Conservation (phyloP, 2,329 filamentous ascomycete genomes). For the Penicillium sclerotigenum region DNA sequence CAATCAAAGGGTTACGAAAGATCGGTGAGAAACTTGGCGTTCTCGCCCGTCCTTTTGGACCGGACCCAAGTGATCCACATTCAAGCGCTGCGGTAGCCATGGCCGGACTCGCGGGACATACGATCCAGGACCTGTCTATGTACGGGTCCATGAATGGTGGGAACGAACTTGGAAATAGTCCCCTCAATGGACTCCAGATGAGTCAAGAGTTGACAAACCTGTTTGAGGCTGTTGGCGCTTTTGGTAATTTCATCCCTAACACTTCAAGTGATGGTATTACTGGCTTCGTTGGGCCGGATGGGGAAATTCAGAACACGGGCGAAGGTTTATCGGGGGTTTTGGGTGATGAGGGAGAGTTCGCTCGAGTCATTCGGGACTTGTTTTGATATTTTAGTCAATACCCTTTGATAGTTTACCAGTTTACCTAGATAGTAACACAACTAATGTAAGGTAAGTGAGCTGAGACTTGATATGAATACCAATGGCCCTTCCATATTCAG, state of each 20-base stretch:
- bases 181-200: constrained; percentile 58
- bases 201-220: constrained; percentile 59
- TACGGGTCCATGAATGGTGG: constrained; percentile 42
- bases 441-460: background rate
- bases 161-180: constrained; percentile 51
- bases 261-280: constrained; percentile 37
- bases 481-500: background rate
- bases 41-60: constrained; percentile 36
- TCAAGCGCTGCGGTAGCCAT: constrained; percentile 63
- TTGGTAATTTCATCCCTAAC: constrained; percentile 40
- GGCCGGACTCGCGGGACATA: constrained; percentile 62
- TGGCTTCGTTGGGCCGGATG: constrained; percentile 38
- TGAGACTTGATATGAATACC: background rate
- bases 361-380: constrained; percentile 57
- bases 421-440: background rate
- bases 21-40: constrained; percentile 61
- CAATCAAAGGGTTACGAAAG: constrained; percentile 61
- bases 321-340: constrained; percentile 46
- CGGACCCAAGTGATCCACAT: constrained; percentile 53
- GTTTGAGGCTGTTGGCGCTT: constrained; percentile 61
- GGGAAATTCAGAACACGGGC: constrained; percentile 43
- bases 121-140: constrained; percentile 56
- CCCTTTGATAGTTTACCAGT: background rate
- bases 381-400: constrained; percentile 43
- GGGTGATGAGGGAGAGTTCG: constrained; percentile 58